Percentiles rank a stretch among this genome's conserved stretches.
Evolutionary conservation across 805 yeast species (phyloP).

Genomic region (Candida hungchunana): DNA sequence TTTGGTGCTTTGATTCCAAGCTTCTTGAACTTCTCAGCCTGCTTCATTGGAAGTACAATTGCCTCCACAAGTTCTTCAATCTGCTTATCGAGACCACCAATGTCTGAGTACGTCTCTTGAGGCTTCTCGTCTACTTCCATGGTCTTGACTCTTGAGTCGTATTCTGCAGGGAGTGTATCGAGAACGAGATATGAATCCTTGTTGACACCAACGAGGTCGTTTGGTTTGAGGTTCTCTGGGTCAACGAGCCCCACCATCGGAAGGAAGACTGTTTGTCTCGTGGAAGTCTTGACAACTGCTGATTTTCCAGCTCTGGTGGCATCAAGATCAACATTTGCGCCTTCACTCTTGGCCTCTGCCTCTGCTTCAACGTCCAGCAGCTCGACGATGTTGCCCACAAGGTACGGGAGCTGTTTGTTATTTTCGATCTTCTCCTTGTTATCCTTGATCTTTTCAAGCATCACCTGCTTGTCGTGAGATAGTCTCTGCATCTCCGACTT

Average conservation of each 20-base stretch:
- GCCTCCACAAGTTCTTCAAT: constrained; percentile 98
- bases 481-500: constrained; percentile 86
- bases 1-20: constrained; percentile 97
- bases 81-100: constrained; percentile 97
- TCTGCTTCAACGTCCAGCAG: constrained; percentile 83
- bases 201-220: constrained; percentile 95
- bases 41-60: constrained; percentile 96
- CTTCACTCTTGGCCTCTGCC: constrained; percentile 76
- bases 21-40: constrained; percentile 90
- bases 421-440: constrained; percentile 94
- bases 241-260: constrained; percentile 96
- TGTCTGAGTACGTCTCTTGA: constrained; percentile 93
- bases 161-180: constrained; percentile 95
- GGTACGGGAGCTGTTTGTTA: constrained; percentile 90
- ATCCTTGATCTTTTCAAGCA: constrained; percentile 91
- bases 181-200: constrained; percentile 91
- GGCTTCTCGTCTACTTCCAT: constrained; percentile 99
- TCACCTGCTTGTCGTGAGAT: constrained; percentile 86
- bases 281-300: constrained; percentile 97
- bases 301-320: constrained; percentile 90
- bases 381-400: constrained; percentile 96
- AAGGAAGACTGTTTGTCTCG: constrained; percentile 94
- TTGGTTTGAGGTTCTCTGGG: constrained; percentile 89
- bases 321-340: constrained; percentile 92
- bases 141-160: constrained; percentile 96